Conservation (phyloP, 2,329 filamentous ascomycete genomes). For the Penicillium sp. region DNA sequence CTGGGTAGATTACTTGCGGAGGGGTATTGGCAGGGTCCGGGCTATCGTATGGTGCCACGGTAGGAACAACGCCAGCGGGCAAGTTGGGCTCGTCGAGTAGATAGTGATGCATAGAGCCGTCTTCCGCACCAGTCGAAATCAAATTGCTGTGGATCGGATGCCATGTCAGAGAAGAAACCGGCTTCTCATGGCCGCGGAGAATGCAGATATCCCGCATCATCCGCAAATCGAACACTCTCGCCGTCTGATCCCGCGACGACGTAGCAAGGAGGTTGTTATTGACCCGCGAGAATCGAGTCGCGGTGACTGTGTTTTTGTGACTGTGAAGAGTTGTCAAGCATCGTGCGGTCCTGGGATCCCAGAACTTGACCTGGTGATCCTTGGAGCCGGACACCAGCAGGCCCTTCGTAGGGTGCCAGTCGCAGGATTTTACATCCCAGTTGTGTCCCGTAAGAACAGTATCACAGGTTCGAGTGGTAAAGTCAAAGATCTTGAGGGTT, state of each 20-base stretch:
- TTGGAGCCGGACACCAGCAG: slow-evolving; percentile 94
- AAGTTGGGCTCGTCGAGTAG: slow-evolving; percentile 93
- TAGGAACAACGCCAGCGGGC: slow-evolving; percentile 69
- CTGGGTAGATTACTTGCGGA: slow-evolving; percentile 87
- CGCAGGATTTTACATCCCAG: slow-evolving; percentile 95
- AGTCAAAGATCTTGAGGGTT: slow-evolving; percentile 93
- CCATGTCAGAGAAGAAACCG: slow-evolving; percentile 89
- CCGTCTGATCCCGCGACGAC: slow-evolving; percentile 88
- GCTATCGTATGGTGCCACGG: slow-evolving; percentile 80
- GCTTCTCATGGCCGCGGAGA: slow-evolving; percentile 92
- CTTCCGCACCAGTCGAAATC: slow-evolving; percentile 84
- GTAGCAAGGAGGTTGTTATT: slow-evolving; percentile 85
- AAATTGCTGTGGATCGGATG: slow-evolving; percentile 89
- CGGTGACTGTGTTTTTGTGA: slow-evolving; percentile 96
- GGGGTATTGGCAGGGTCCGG: slow-evolving; percentile 76
- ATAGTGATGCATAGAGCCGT: slow-evolving; percentile 89
- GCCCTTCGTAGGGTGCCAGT: slow-evolving; percentile 97
- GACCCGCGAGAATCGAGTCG: slow-evolving; percentile 84
- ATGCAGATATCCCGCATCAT: slow-evolving; percentile 99
- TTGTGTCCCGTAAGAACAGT: slow-evolving; percentile 87
- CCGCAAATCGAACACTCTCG: slow-evolving; percentile 88
- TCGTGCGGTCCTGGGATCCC: slow-evolving; percentile 90
- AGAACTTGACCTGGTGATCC: slow-evolving; percentile 95
- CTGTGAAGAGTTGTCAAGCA: slow-evolving; percentile 93
- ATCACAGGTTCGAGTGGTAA: slow-evolving; percentile 81